phyloP scores from a whole-genome alignment of 1,284 basidiomycete species.

The Cutaneotrichosporon cyanovorans region DNA sequence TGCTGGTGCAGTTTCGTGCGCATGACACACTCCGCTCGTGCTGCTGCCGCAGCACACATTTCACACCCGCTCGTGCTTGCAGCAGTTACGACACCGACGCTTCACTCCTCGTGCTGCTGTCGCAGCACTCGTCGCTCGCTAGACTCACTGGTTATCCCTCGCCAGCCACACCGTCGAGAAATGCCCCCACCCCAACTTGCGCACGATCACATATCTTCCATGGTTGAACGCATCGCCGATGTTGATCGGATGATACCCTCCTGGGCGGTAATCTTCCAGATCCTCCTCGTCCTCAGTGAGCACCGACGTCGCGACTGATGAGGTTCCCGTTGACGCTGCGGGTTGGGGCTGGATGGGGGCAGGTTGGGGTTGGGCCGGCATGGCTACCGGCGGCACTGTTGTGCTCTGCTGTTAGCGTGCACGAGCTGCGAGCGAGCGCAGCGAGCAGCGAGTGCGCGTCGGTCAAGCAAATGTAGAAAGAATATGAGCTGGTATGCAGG shows the following conservation, averaged over 20 bases:
- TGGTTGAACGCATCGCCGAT: conserved; percentile 89
- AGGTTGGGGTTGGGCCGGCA: conserved; percentile 12
- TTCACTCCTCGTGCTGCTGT: no score
- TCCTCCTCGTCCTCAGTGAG: conserved; percentile 48
- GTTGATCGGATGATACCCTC: conserved; percentile 91
- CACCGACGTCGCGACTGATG: conserved; percentile 38
- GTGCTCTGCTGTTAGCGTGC: background rate
- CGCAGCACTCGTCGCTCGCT: background rate
- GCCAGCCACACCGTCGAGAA: conserved; percentile 94
- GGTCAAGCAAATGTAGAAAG: background rate
- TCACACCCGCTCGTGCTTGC: no score
- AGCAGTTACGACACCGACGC: no score
- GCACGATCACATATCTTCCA: conserved; percentile 79
- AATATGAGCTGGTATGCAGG: no score
- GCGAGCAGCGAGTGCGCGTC: no score
- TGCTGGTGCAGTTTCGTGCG: no score
- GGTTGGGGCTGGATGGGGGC: conserved; percentile 4
- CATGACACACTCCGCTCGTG: no score
- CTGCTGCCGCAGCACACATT: no score
- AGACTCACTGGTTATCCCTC: conserved; percentile 70
- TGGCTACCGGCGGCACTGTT: conserved; percentile 6
- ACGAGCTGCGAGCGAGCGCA: background rate
- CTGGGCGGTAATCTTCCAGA: conserved; percentile 68
- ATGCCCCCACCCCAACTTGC: conserved; percentile 97
- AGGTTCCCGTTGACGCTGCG: conserved; percentile 24